Evolutionary conservation across 1,284 basidiomycete species (phyloP).

Genomic region (Rhodofomes roseus): DNA sequence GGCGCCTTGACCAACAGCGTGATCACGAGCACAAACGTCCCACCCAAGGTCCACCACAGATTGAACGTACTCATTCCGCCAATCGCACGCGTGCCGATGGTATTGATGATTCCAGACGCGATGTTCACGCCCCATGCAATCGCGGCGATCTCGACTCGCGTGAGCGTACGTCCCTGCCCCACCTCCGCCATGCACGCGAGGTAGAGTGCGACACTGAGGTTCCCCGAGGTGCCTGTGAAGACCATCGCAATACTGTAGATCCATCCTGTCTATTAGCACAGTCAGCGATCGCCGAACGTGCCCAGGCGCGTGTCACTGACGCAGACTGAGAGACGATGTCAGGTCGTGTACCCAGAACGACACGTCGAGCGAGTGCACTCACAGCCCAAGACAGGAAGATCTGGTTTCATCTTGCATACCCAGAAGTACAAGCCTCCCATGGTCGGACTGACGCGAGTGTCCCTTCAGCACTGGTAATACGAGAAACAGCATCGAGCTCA

Average conservation of each 20-base stretch:
- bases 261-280: conserved; percentile 46
- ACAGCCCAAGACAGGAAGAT: conserved; percentile 53
- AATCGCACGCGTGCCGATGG: conserved; percentile 54
- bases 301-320: conserved; percentile 13
- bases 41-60: conserved; percentile 61
- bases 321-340: conserved; percentile 15
- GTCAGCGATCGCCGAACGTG: background rate
- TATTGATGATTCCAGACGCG: conserved; percentile 46
- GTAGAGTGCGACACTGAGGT: conserved; percentile 53
- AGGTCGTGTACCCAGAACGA: background rate
- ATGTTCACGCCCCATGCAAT: conserved; percentile 60
- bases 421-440: conserved; percentile 61
- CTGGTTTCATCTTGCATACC: conserved; percentile 63
- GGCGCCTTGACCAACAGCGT: conserved; percentile 54
- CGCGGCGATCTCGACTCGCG: conserved; percentile 46
- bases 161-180: conserved; percentile 40
- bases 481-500: conserved; percentile 25
- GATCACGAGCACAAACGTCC: conserved; percentile 55
- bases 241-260: conserved; percentile 61
- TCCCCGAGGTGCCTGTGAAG: conserved; percentile 59
- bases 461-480: background rate
- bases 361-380: conserved; percentile 18
- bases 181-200: conserved; percentile 53
- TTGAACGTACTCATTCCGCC: conserved; percentile 54
- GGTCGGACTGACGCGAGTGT: conserved; percentile 37